Percentiles rank a stretch among this genome's conserved stretches.
Conservation (phyloP, 305 asterid genomes). For the Fraxinus albicans region DNA sequence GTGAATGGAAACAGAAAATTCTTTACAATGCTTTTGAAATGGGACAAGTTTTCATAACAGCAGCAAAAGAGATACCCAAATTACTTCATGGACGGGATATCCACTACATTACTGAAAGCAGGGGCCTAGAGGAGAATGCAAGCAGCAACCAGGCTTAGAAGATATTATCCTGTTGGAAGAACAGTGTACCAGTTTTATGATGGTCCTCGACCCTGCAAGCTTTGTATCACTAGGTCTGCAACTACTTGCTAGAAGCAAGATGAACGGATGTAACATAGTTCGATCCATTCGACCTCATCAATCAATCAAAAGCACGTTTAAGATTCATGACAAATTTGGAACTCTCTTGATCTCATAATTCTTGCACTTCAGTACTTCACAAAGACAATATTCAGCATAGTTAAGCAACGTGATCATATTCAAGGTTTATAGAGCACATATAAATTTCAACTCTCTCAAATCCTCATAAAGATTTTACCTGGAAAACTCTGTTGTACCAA, state of each 20-base stretch:
- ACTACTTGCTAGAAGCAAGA: background rate
- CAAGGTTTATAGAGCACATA: background rate
- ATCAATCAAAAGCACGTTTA: background rate
- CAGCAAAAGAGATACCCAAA: background rate
- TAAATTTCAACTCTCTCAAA: background rate
- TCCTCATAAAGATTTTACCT: conserved; percentile 23
- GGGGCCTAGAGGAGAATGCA: background rate
- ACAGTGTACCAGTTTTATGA: background rate
- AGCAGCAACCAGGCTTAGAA: background rate
- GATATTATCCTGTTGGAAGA: background rate
- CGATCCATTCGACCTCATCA: background rate
- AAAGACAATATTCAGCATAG: background rate
- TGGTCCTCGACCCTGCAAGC: background rate
- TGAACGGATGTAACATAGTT: background rate
- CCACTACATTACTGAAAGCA: background rate
- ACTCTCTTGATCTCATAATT: background rate
- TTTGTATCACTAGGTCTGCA: background rate
- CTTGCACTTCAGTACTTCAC: background rate
- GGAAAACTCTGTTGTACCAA: conserved; percentile 55
- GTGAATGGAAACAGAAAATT: background rate
- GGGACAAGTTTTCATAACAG: background rate
- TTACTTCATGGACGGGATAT: background rate
- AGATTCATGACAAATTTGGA: background rate
- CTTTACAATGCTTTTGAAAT: background rate
- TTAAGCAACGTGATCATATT: background rate